A percentile compares a stretch with the other conserved stretches of the same genome.
Conservation (phyloP, 352 stramenopile genomes). For the Globisporangium spiculum region DNA sequence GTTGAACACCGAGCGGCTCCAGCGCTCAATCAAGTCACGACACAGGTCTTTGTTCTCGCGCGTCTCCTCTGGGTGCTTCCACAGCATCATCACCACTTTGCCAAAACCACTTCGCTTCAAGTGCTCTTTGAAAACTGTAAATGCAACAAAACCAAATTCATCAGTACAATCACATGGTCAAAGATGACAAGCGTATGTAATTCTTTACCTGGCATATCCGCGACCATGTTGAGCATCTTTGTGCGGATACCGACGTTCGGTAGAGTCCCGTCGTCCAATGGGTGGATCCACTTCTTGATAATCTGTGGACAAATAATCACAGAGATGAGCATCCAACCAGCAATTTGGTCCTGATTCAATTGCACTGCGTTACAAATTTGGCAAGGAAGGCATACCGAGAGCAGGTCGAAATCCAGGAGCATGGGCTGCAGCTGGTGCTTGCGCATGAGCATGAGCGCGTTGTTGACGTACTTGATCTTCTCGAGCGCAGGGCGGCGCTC, state of each 20-base stretch:
- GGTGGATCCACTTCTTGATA: conserved; percentile 90
- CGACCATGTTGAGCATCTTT: conserved; percentile 85
- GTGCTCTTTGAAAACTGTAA: conserved; percentile 83
- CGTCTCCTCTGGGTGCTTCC: conserved; percentile 87
- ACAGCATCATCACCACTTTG: conserved; percentile 86
- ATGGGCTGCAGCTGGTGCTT: conserved; percentile 87
- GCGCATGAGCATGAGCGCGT: conserved; percentile 63
- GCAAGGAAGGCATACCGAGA: conserved; percentile 46
- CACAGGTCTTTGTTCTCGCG: conserved; percentile 86
- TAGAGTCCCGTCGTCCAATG: conserved; percentile 68
- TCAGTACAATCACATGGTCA: neutral
- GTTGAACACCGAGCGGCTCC: conserved; percentile 87
- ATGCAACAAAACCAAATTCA: neutral
- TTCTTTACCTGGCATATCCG: conserved; percentile 58
- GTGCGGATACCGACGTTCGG: conserved; percentile 84
- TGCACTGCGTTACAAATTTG: neutral
- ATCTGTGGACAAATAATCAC: conserved; percentile 40
- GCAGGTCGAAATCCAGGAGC: conserved; percentile 83
- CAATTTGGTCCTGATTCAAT: neutral
- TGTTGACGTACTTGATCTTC: conserved; percentile 84
- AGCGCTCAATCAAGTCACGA: conserved; percentile 79
- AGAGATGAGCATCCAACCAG: neutral
- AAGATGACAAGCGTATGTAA: neutral
- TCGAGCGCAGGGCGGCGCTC: conserved; percentile 64
- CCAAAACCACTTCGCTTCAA: conserved; percentile 87